Evolutionary conservation across 2,329 filamentous ascomycete species (phyloP).

Genomic region (Alternaria brassicae): DNA sequence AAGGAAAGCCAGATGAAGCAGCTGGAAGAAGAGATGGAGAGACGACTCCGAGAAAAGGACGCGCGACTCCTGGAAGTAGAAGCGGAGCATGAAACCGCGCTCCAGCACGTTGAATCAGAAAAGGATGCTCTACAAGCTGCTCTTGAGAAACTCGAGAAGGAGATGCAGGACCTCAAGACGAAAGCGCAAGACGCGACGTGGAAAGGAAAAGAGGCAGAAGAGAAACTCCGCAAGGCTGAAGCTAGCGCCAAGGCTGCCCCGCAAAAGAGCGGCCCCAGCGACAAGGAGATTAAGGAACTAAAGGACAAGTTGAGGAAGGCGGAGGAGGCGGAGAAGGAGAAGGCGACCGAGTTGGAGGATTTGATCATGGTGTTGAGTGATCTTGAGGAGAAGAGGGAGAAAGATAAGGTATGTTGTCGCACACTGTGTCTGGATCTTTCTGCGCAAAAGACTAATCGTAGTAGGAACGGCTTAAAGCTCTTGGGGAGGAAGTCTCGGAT

Average conservation of each 20-base stretch:
- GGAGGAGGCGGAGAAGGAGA: constrained; percentile 49
- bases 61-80: constrained; percentile 36
- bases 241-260: background rate
- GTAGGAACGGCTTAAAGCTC: constrained; percentile 57
- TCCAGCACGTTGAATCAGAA: background rate
- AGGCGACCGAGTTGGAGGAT: constrained; percentile 57
- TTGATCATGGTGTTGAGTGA: constrained; percentile 58
- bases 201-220: constrained; percentile 57
- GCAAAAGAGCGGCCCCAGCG: background rate
- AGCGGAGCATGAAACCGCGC: background rate
- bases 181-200: constrained; percentile 54
- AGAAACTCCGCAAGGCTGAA: constrained; percentile 51
- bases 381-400: constrained; percentile 54
- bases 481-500: constrained; percentile 54
- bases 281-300: constrained; percentile 51
- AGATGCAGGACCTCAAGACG: constrained; percentile 39
- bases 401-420: constrained; percentile 51
- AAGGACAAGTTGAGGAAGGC: constrained; percentile 54
- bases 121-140: constrained; percentile 27
- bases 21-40: constrained; percentile 19
- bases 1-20: constrained; percentile 3
- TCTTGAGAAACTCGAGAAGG: constrained; percentile 22
- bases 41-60: background rate
- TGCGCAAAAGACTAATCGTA: background rate
- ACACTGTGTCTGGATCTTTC: fast-evolving